These are phyloP conservation scores for Pythium plurisporium DNA, from an alignment of 352 stramenopile species.

Conservation along the genomic window DNA sequence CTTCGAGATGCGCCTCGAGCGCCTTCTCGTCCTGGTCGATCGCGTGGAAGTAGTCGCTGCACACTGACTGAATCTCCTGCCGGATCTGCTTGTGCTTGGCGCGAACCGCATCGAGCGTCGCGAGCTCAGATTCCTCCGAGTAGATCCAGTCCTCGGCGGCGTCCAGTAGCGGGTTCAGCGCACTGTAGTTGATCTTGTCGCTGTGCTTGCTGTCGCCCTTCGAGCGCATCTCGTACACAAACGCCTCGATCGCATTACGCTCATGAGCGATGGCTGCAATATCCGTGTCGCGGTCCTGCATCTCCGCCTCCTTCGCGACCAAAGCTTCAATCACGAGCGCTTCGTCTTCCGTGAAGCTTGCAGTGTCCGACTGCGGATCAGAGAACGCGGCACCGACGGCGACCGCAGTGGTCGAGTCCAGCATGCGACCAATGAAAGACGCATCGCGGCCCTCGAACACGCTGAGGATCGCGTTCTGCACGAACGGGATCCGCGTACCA, in stretches of 20 bases:
- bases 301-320: slow-evolving; percentile 55
- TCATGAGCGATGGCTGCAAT: slow-evolving; percentile 72
- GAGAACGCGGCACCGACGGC: slow-evolving; percentile 68
- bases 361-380: slow-evolving; percentile 16
- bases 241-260: slow-evolving; percentile 88
- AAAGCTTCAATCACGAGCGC: slow-evolving; percentile 30
- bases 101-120: slow-evolving; percentile 49
- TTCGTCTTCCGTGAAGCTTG: slow-evolving; percentile 22
- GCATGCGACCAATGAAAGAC: slow-evolving; percentile 72
- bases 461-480: slow-evolving; percentile 73
- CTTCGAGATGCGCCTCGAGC: slow-evolving; percentile 71
- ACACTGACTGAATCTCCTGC: slow-evolving; percentile 42
- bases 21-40: slow-evolving; percentile 55
- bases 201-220: slow-evolving; percentile 67
- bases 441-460: slow-evolving; percentile 39
- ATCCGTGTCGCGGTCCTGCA: slow-evolving; percentile 67
- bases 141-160: slow-evolving; percentile 91
- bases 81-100: slow-evolving; percentile 56
- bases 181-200: slow-evolving; percentile 56
- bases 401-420: slow-evolving; percentile 85
- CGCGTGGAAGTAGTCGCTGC: slow-evolving; percentile 66
- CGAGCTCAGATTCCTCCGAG: slow-evolving; percentile 80
- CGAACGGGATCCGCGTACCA: slow-evolving; percentile 82
- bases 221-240: slow-evolving; percentile 89
- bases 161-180: slow-evolving; percentile 68